Conservation (phyloP, 306 rosid genomes). For the Abrus precatorius region DNA sequence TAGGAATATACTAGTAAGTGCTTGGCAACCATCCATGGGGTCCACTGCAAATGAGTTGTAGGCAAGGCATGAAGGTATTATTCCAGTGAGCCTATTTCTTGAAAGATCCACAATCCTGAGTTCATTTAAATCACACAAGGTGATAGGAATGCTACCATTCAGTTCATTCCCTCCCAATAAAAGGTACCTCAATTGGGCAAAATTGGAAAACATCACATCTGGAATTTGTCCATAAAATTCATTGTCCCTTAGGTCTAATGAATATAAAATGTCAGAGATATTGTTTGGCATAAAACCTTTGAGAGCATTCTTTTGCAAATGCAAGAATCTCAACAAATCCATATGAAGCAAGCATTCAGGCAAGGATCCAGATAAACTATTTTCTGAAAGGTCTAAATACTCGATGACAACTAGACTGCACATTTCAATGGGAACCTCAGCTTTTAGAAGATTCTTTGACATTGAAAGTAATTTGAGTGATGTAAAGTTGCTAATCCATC, state of each 20-base stretch:
- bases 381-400: background rate
- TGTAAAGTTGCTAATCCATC: background rate
- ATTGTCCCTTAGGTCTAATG: conserved; percentile 23
- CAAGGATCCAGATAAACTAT: background rate
- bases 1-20: no score
- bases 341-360: background rate
- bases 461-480: background rate
- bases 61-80: background rate
- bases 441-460: background rate
- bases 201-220: background rate
- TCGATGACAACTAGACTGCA: background rate
- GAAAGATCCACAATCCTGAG: background rate
- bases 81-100: background rate
- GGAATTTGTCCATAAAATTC: background rate
- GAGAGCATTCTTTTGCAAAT: background rate
- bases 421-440: background rate
- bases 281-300: background rate
- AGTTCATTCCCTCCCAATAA: conserved; percentile 1
- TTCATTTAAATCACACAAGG: background rate
- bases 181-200: background rate
- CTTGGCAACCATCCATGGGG: no score
- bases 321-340: background rate
- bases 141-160: conserved; percentile 2
- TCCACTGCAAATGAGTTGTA: background rate
- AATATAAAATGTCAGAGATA: background rate